Base-by-base conservation (phyloP, 139 green algal species). In the Ettlia oleoabundans region DNA sequence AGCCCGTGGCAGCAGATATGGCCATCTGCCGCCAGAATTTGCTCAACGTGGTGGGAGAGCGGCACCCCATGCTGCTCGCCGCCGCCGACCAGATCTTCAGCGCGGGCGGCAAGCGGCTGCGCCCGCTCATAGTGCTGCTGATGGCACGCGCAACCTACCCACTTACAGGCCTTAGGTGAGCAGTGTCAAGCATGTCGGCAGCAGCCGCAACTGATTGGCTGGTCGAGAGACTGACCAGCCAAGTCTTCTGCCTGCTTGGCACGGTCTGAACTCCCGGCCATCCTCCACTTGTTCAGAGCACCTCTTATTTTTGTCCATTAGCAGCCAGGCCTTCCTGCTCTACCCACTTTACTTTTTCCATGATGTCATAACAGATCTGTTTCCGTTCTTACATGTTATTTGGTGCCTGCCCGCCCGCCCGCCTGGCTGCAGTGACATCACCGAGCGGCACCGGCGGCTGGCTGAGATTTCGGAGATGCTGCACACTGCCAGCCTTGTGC, bases 401-500 rank as follows among this genome's bases (percentile, higher is more conserved):
- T n/a, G n/a, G 10, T 42, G 65, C 65, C 65, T 13, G 35, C 22
- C 65, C 10, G 32, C 9, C 32, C 21, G 65, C 65, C 30, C 43
- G 3, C 63, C 9, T 51, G 7, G 33, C 22, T 86, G 76, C 92
- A 98, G 95, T 18, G 94, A 98, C 69, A 91, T 99, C 28, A 97
- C 86, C 3, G 90, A 95, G 13, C 85, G 92, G 78, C 97, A 99
- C 55, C 89, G 93, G 53, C 76, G 95, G 32, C 89, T 99, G 32
- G 97, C 97, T 26, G 95, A 99, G 78, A 99, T 99, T 53, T 98
- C 91, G 0, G 97, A 99, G 84, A 99, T 99, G 97, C 98, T 99
- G 82, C 97, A 99, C 92, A 99, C 96, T 5, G 97, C 97, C 47
- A 95, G 87, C 82, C 84, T 99, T 43, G 96, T 99, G 37, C 97